Evolutionary conservation across 345 rosid genomes (phyloP), one percentile per base, ranked within the genome.

Genomic region (Ceriops zippeliana): DNA sequence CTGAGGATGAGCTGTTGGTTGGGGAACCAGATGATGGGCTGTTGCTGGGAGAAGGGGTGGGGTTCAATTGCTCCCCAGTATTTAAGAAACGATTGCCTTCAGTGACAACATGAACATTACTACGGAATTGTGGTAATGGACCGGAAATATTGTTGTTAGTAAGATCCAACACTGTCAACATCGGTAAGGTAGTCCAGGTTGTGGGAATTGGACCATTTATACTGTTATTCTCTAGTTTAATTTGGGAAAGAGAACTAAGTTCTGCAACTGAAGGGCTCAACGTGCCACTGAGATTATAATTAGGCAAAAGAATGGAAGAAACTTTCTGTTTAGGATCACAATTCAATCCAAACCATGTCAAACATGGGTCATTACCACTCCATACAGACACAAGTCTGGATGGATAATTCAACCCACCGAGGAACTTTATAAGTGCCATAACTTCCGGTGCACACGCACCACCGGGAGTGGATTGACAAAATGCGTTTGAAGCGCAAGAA

Each of bases 321-420:
- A 86, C 78, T 22, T 70, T 72, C 26, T 59, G 46, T 8, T 47
- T 68, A 1, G 63, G 17, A 67, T 53, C 66, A 54, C 92, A 90
- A 49, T 38, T 31, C 70, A 87, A 42, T 27, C 96, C 96, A 8
- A 83, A 58, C 92, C 96, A 90, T 26, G 82, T 70, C 15, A 68
- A 52, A 71, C 96, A 90, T 8, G 96, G 90, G 52, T 90, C 76
- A 35, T 90, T 87, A 22, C 82, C 89, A 24, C 75, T 64, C 96
- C 96, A 90, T 0, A 88, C 81, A 63, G 71, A 65, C 58, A 81
- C 85, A 69, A 90, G 86, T 70, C 72, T 81, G 0, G 75, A 13
- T 16, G 96, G 89, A 77, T 81, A 90, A 80, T 83, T 79, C 81
- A 87, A 68, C 68, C 80, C 83, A 60, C 67, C 73, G 16, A 87